phyloP scores from a whole-genome alignment of 2,329 filamentous ascomycete species.

The Stagonosporopsis tanaceti region DNA sequence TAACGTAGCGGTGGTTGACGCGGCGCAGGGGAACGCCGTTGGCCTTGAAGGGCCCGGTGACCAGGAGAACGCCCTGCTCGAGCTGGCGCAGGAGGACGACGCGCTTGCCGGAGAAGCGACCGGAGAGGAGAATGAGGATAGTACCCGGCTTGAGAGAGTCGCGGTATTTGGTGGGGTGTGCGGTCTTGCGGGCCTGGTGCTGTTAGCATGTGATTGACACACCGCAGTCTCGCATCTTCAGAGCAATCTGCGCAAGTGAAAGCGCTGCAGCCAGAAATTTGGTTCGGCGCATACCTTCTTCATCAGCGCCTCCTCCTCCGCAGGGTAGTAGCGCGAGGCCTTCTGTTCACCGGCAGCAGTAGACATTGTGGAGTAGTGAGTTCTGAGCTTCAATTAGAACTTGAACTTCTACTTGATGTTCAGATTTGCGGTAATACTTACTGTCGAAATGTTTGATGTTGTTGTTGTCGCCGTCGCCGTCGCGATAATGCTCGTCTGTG shows the following conservation, averaged over 20 bases:
- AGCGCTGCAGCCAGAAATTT: not conserved
- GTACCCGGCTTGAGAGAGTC: slow-evolving; percentile 90
- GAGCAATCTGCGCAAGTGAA: not conserved
- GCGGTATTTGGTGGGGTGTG: slow-evolving; percentile 87
- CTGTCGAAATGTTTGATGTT: not conserved
- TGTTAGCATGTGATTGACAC: slow-evolving; percentile 18
- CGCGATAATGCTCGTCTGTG: slow-evolving; percentile 32
- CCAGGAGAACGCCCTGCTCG: slow-evolving; percentile 93
- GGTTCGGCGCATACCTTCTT: slow-evolving; percentile 81
- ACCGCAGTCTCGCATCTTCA: slow-evolving; percentile 1
- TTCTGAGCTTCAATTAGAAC: slow-evolving; percentile 18
- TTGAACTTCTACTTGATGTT: not conserved
- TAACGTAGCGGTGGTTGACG: slow-evolving; percentile 92
- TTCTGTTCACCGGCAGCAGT: slow-evolving; percentile 63
- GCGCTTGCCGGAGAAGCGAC: slow-evolving; percentile 99
- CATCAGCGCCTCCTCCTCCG: slow-evolving; percentile 85
- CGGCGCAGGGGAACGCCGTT: slow-evolving; percentile 96
- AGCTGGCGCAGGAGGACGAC: slow-evolving; percentile 97
- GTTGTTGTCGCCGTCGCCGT: slow-evolving; percentile 29
- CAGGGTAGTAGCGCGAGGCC: slow-evolving; percentile 98
- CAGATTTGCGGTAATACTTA: not conserved
- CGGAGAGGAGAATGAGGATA: slow-evolving; percentile 97
- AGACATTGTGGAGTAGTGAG: slow-evolving; percentile 28
- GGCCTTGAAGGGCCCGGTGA: slow-evolving; percentile 99
- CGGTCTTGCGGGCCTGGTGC: slow-evolving; percentile 86